Conservation (phyloP, 192 early-diverging fungal genomes). For the Gorgonomyces haynaldii region DNA sequence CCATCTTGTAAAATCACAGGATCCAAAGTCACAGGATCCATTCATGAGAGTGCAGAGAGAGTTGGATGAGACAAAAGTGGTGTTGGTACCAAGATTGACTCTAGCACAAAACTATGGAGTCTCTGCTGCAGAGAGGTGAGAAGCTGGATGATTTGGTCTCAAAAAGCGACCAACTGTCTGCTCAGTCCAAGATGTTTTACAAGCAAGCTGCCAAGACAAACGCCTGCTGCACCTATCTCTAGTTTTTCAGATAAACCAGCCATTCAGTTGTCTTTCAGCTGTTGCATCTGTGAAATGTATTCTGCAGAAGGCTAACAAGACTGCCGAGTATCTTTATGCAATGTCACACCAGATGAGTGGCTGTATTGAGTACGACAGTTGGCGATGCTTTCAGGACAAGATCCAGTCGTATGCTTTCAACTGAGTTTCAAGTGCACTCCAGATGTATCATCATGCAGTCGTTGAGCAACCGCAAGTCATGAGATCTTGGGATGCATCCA, state of each 20-base stretch:
- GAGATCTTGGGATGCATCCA: no score
- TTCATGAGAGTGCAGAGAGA: slow-evolving; percentile 91
- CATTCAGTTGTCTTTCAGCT: no score
- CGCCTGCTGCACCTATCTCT: slow-evolving; percentile 41
- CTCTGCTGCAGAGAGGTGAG: slow-evolving; percentile 75
- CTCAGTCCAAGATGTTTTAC: slow-evolving; percentile 91
- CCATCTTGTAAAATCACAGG: slow-evolving; percentile 73
- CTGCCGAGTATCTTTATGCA: no score
- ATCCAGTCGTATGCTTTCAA: no score
- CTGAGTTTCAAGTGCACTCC: no score
- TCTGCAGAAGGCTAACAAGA: no score
- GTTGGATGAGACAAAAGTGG: slow-evolving; percentile 91
- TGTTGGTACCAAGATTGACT: slow-evolving; percentile 47
- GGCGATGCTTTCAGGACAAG: no score
- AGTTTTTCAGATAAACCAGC: not conserved
- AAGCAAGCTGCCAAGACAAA: slow-evolving; percentile 88
- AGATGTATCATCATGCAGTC: no score
- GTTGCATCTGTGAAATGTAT: no score
- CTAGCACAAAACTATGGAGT: slow-evolving; percentile 86
- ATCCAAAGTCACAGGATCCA: slow-evolving; percentile 81
- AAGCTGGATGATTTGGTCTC: slow-evolving; percentile 82
- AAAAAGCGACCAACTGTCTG: slow-evolving; percentile 68
- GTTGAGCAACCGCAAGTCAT: no score
- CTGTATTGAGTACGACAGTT: no score
- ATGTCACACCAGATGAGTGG: no score